Evolutionary conservation across 2,329 filamentous ascomycete genomes (phyloP).

Genomic region (Stachybotrys elegans): DNA sequence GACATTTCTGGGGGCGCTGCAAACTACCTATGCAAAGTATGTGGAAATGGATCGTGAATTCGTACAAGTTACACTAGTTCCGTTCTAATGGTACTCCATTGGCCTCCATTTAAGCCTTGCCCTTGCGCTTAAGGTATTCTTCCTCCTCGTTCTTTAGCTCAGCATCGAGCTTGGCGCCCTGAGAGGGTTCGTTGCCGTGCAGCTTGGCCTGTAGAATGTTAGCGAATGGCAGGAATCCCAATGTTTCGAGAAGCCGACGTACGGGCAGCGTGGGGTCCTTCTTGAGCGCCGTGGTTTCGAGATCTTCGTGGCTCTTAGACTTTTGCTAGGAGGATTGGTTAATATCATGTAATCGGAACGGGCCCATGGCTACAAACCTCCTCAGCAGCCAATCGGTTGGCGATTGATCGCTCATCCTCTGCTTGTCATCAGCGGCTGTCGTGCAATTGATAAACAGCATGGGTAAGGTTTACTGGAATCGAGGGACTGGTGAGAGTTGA

Average conservation of each 20-base stretch:
- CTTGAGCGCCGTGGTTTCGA: constrained; percentile 38
- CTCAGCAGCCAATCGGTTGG: constrained; percentile 64
- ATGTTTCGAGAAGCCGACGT: constrained; percentile 16
- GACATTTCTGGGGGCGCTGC: constrained; percentile 2
- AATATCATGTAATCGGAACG: constrained; percentile 1
- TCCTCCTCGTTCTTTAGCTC: constrained; percentile 65
- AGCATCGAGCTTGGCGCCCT: constrained; percentile 67
- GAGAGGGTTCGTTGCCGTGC: constrained; percentile 70
- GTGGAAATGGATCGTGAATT: no score
- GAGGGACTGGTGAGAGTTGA: constrained; percentile 60
- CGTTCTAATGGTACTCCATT: no score
- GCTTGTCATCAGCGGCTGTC: no score
- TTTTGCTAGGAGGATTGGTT: constrained; percentile 13
- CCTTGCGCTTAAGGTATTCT: constrained; percentile 56
- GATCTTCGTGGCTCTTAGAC: constrained; percentile 37
- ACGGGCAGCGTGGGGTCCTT: constrained; percentile 58
- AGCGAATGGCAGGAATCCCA: constrained; percentile 1
- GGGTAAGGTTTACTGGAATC: constrained; percentile 60
- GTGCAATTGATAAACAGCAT: background rate
- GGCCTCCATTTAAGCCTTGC: constrained; percentile 20
- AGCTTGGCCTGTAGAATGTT: constrained; percentile 43
- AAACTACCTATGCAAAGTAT: no score
- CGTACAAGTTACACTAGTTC: no score
- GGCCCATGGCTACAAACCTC: no score
- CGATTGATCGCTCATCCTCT: constrained; percentile 69